phyloP scores from a whole-genome alignment of 768 basidiomycete species.

The Suillus ampliporus region DNA sequence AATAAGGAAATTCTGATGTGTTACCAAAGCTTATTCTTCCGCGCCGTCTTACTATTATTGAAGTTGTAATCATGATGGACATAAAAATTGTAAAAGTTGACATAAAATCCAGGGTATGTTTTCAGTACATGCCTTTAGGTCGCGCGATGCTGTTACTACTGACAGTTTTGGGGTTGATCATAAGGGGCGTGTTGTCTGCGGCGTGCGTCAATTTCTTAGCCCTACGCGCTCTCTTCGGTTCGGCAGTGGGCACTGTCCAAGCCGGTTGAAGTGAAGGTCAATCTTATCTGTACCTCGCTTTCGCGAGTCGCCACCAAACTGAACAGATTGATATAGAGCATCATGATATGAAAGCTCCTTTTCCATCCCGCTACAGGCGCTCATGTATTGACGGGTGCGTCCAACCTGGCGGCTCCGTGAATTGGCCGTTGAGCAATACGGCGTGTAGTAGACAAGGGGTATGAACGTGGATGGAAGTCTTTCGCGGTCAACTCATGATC shows the following conservation, averaged over 20 bases:
- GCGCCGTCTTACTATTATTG: background rate
- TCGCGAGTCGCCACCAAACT: background rate
- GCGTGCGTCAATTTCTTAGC: background rate
- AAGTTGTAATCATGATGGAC: conserved; percentile 14
- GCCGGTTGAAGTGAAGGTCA: background rate
- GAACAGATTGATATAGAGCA: background rate
- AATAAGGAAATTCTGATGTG: conserved; percentile 3
- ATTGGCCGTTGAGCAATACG: background rate
- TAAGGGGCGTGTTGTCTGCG: conserved; percentile 13
- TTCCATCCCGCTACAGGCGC: background rate
- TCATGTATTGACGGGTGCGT: background rate
- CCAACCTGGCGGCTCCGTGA: background rate
- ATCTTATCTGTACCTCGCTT: conserved; percentile 3
- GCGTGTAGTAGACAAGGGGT: conserved; percentile 6
- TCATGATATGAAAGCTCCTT: background rate
- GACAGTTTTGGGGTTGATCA: conserved; percentile 40
- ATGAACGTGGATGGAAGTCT: conserved; percentile 9
- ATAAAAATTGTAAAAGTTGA: conserved; percentile 24
- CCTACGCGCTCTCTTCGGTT: background rate
- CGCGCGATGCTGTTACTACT: conserved; percentile 25
- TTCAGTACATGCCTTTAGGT: conserved; percentile 20
- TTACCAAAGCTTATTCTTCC: background rate
- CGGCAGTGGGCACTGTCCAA: background rate
- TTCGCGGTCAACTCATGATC: background rate
- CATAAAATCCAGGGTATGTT: conserved; percentile 28